Evolutionary conservation across 192 early-diverging fungal species (phyloP).

Genomic region (Coemansia sp.): DNA sequence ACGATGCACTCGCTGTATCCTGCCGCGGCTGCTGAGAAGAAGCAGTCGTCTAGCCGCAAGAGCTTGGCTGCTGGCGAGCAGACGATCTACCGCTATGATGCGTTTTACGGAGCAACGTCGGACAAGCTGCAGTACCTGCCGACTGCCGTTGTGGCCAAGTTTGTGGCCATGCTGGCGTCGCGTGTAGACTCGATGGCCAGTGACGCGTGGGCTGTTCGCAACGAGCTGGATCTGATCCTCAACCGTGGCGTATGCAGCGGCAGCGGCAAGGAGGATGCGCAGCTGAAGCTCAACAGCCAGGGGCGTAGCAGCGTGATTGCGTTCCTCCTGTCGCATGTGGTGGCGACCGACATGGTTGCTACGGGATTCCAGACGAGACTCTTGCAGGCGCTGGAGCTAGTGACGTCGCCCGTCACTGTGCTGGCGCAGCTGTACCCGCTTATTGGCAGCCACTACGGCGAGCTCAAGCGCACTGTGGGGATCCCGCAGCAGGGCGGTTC

Average conservation of each 20-base stretch:
- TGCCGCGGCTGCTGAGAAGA: slow-evolving; percentile 16
- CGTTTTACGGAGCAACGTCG: slow-evolving; percentile 59
- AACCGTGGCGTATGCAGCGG: slow-evolving; percentile 29
- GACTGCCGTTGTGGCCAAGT: slow-evolving; percentile 39
- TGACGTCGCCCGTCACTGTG: slow-evolving; percentile 8
- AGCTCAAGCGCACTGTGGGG: slow-evolving; percentile 5
- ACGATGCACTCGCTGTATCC: slow-evolving; percentile 43
- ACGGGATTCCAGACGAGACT: slow-evolving; percentile 35
- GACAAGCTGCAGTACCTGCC: slow-evolving; percentile 63
- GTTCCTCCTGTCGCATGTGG: slow-evolving; percentile 62
- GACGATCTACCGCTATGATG: slow-evolving; percentile 61
- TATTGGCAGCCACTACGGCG: slow-evolving; percentile 14
- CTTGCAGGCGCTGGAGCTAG: slow-evolving; percentile 18
- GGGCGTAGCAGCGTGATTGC: slow-evolving; percentile 50
- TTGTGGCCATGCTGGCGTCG: slow-evolving; percentile 56
- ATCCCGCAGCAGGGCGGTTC: slow-evolving; percentile 17
- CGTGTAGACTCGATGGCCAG: slow-evolving; percentile 16
- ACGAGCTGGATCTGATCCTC: slow-evolving; percentile 46
- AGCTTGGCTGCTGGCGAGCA: slow-evolving; percentile 9
- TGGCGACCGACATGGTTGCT: slow-evolving; percentile 28
- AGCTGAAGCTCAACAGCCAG: slow-evolving; percentile 26
- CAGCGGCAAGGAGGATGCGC: slow-evolving; percentile 18
- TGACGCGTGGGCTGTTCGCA: slow-evolving; percentile 41
- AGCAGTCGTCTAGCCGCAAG: slow-evolving; percentile 16
- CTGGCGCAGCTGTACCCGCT: slow-evolving; percentile 41